Percentiles rank a stretch among this genome's conserved stretches.
These are phyloP conservation scores for Boletus mariae DNA, from an alignment of 1,284 basidiomycete species.

Conservation along the genomic window DNA sequence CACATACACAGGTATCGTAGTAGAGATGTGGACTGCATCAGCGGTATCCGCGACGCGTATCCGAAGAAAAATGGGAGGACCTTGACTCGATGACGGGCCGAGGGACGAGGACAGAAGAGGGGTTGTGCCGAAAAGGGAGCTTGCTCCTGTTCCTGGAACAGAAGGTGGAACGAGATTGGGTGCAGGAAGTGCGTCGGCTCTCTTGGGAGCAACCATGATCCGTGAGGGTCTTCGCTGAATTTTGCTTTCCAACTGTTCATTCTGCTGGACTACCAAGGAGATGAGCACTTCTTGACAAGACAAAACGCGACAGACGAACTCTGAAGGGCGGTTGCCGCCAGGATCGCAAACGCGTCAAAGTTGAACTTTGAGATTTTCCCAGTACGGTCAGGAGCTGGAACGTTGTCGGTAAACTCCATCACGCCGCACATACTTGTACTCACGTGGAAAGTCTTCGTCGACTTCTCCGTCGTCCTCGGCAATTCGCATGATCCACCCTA, in stretches of 20 bases:
- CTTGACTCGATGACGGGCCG: conserved; percentile 63
- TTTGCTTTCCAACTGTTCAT: conserved; percentile 70
- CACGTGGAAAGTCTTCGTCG: conserved; percentile 97
- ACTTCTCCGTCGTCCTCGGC: conserved; percentile 98
- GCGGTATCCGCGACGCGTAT: conserved; percentile 75
- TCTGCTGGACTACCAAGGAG: conserved; percentile 68
- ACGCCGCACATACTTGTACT: conserved; percentile 18
- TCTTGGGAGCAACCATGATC: conserved; percentile 61
- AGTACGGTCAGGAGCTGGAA: conserved; percentile 81
- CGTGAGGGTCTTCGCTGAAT: conserved; percentile 76
- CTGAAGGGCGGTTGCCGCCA: conserved; percentile 75
- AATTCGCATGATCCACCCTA: conserved; percentile 93
- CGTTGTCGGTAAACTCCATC: conserved; percentile 2
- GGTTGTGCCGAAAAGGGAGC: conserved; percentile 42
- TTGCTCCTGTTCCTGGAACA: conserved; percentile 19
- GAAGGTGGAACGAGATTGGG: conserved; percentile 26
- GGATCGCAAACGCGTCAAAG: conserved; percentile 86
- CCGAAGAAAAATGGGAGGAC: conserved; percentile 76
- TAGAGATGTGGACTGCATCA: conserved; percentile 78
- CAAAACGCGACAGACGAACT: conserved; percentile 42
- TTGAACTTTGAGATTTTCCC: conserved; percentile 87
- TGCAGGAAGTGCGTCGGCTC: conserved; percentile 33
- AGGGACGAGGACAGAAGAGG: conserved; percentile 57
- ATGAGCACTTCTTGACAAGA: neutral
- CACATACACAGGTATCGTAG: conserved; percentile 84